Base-by-base conservation (phyloP, 2,329 filamentous ascomycete species). In the Sporothrix humicola region DNA sequence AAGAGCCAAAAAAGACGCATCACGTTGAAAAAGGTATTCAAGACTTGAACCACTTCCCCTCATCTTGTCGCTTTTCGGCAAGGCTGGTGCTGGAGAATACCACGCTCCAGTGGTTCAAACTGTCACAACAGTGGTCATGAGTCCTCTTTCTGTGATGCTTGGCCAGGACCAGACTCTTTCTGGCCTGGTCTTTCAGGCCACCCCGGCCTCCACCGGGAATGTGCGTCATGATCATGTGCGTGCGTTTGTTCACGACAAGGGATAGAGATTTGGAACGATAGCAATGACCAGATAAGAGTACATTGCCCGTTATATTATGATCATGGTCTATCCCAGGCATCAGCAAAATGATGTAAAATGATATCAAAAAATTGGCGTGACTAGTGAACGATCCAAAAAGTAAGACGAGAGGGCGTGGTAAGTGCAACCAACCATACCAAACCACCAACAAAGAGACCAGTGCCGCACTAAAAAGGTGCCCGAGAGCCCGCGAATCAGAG, bases 201-300 rank as follows among this genome's bases (percentile, higher is more conserved):
- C 12, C 17, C 66, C 48, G 44, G 17, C 69, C 54, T 63, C 44
- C 56, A 37, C 20, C 12, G 52, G 23, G 56, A 71, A 71, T 71
- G 69, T 63, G 54, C 65, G 65, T 69, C 48, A 69, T 69, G 66
- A 20, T 63, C 69, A 63, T 71, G 69, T 71, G 69, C 69, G 69
- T 61, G 69, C 54, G 37, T 63, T 63, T 63, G 10, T 59, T 71
- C 54, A 61, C 56, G 44, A 63, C 44, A 63, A 61, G 54, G 42
- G 50, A 59, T 23, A 23, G 52, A 46, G 56, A 63, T 26, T 1
- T 44, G 20, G 44, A 44, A 31, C 48, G 48, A 7, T 52, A 20
- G 6, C 6, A 10, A 7, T 31, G 2, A 31, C 12, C 12, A 23
- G 58, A 42, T 26, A 26, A 56, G 52, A 56, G 13, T 23, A 15